Evolutionary conservation across 768 basidiomycete genomes (phyloP), one percentile per base, ranked within the genome.

Genomic region (Leccinum uliginosum): DNA sequence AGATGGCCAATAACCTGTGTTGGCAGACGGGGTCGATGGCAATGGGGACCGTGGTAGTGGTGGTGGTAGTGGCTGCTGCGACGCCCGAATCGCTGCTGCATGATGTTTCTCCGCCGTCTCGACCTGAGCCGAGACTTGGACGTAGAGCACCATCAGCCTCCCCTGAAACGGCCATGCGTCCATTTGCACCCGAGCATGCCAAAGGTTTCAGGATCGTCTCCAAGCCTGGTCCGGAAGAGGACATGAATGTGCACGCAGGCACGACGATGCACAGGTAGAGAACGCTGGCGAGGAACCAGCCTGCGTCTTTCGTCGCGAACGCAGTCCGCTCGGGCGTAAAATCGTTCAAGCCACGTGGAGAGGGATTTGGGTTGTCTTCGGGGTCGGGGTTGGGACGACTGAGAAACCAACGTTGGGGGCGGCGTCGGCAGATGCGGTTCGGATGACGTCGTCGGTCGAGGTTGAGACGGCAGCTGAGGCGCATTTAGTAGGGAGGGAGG

Each of bases 1-100:
- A 70, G 12, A 64, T 57, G 30, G 70, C 69, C 11, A 72, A 24
- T 32, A 72, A 19, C 58, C 70, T 71, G 47, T 66, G 61, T 50
- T 50, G 66, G 49, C 65, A 71, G 3, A 70, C 56, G 0, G 60
- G 47, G 34, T 68, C 68, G 21, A 70, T 55, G 21, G 29, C 17
- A 1, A 45, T n/a, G 17, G 8, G 30, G 30, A 32, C 30, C 30
- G 30, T 30, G 1, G 29, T 11, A 30, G 10, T 10, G 29, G 29
- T 10, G 29, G 29, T 11, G 29, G 29, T 14, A 0, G 12, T n/a
- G 8, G 35, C 14, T 6, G 8, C 35, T n/a, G 35, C 35, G 11
- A 17, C 15, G 15, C 17, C 7, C 15, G 15, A 17, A 35, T 35
- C 15, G 15, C 34, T 3, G 15, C 6, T 35, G 34, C 15, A 17